A percentile compares a stretch with the other conserved stretches of the same genome.
phyloP scores from a whole-genome alignment of 345 rosid species.

The Dipteronia dyeriana region DNA sequence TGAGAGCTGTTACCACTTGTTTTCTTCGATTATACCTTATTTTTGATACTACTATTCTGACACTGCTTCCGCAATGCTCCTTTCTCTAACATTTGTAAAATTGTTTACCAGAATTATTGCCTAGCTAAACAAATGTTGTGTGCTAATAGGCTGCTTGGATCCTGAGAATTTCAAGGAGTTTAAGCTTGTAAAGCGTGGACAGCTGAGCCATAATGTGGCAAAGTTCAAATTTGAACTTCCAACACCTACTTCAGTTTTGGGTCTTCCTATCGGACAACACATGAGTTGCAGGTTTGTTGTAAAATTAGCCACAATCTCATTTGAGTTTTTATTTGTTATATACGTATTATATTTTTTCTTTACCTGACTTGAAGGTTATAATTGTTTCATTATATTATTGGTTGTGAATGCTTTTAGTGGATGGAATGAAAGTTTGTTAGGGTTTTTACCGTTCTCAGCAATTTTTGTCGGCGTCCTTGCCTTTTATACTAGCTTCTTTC shows the following conservation, averaged over 20 bases:
- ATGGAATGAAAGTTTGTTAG: not conserved
- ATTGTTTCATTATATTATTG: not conserved
- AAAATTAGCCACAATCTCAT: not conserved
- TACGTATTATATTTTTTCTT: not conserved
- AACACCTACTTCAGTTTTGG: conserved; percentile 72
- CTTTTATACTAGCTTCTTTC: not conserved
- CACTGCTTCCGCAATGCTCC: not conserved
- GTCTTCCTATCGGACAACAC: conserved; percentile 98
- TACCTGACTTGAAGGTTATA: conserved; percentile 3
- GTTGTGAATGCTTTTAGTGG: not conserved
- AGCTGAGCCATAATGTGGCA: conserved; percentile 96
- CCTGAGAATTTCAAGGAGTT: conserved; percentile 89
- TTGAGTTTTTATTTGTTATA: conserved; percentile 1
- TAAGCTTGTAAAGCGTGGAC: conserved; percentile 78
- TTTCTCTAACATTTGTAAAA: not conserved
- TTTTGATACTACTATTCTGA: not conserved
- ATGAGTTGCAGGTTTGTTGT: conserved; percentile 83
- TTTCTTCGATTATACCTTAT: not conserved
- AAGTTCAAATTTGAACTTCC: conserved; percentile 85
- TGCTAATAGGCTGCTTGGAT: conserved; percentile 65
- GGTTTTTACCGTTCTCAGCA: not conserved
- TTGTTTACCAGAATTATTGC: not conserved
- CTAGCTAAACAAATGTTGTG: conserved; percentile 1
- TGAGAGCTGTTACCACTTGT: not conserved
- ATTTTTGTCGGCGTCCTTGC: not conserved